These are phyloP conservation scores for Colletotrichum sp. DNA, from an alignment of 2,329 filamentous ascomycete genomes.

Conservation along the genomic window DNA sequence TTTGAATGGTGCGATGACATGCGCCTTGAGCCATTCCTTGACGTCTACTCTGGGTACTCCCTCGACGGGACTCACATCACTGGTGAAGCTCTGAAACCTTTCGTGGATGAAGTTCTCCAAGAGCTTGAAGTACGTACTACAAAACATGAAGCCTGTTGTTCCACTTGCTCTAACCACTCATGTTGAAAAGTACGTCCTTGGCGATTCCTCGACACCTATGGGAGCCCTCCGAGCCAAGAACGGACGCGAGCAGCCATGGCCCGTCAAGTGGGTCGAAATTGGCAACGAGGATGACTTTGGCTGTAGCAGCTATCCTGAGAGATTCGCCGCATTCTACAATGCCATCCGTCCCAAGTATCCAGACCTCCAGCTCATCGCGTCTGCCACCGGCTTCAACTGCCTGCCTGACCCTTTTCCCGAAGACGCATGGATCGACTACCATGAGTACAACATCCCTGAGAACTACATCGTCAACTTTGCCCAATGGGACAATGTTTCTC, in stretches of 20 bases:
- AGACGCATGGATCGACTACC: background rate
- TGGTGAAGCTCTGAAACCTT: background rate
- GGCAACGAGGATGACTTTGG: background rate
- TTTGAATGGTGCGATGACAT: background rate
- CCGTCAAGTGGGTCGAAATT: background rate
- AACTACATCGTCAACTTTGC: background rate
- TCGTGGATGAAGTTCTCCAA: background rate
- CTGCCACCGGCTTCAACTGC: background rate
- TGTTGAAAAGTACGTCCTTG: background rate
- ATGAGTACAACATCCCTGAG: background rate
- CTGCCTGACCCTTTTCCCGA: background rate
- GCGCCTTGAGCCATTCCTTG: background rate
- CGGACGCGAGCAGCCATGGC: background rate
- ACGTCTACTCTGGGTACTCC: background rate
- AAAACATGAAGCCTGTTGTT: background rate
- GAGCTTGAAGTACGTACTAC: background rate
- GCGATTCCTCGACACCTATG: background rate
- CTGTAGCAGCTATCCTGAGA: background rate
- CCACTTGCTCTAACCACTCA: background rate
- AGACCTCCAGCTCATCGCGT: background rate
- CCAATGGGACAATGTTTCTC: background rate
- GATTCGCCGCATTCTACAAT: background rate
- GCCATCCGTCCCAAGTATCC: background rate
- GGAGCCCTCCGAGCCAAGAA: background rate
- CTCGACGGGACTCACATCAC: background rate